Evolutionary conservation across 1,284 basidiomycete species (phyloP).

Genomic region (Schizophyllum commune): DNA sequence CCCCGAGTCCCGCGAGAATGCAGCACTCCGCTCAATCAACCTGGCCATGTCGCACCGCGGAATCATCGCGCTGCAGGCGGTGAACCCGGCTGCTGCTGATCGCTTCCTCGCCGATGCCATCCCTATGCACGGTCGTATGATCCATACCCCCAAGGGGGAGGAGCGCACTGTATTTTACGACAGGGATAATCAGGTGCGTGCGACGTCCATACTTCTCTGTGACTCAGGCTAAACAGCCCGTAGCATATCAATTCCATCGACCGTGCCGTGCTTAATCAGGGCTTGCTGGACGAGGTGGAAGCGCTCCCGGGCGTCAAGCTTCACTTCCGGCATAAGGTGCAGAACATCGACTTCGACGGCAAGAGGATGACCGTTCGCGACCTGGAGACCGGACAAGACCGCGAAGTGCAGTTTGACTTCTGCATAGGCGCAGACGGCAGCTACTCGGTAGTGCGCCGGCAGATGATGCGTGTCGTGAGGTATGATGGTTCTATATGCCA

Average conservation of each 20-base stretch:
- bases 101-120: conserved; percentile 77
- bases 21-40: conserved; percentile 87
- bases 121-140: conserved; percentile 95
- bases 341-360: conserved; percentile 67
- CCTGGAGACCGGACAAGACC: conserved; percentile 33
- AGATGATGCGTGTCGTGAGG: conserved; percentile 89
- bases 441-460: conserved; percentile 76
- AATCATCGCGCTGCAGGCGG: conserved; percentile 76
- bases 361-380: conserved; percentile 45
- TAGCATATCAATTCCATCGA: conserved; percentile 94
- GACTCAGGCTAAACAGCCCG: conserved; percentile 8
- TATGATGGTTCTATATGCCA: conserved; percentile 40
- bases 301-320: conserved; percentile 57
- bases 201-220: conserved; percentile 14
- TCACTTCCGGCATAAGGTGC: conserved; percentile 79
- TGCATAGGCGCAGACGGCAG: conserved; percentile 88
- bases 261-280: conserved; percentile 80
- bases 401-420: conserved; percentile 62
- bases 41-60: conserved; percentile 93
- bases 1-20: conserved; percentile 52
- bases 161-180: conserved; percentile 81
- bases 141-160: conserved; percentile 76
- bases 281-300: conserved; percentile 67
- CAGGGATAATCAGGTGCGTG: conserved; percentile 62
- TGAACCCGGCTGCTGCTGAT: conserved; percentile 70